phyloP scores from a whole-genome alignment of 148 eudicot species.

The Fagopyrum homotropicum region DNA sequence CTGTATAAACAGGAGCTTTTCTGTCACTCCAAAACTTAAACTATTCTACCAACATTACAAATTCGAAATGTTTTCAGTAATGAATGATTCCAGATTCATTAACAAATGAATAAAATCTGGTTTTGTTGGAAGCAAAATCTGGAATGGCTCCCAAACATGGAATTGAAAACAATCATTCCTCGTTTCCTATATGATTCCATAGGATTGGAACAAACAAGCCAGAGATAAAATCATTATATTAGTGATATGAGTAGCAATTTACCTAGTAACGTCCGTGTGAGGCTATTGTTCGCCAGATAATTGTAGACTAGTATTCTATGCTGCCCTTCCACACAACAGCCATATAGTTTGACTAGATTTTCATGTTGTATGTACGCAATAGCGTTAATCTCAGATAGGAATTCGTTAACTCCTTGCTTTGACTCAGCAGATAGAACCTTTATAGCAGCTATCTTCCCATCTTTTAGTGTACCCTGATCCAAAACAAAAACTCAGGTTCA shows the following conservation, averaged over 20 bases:
- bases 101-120: no score
- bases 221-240: background rate
- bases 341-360: constrained; percentile 43
- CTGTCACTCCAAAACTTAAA: no score
- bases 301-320: constrained; percentile 53
- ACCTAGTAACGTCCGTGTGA: constrained; percentile 41
- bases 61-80: no score
- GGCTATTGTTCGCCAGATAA: constrained; percentile 47
- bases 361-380: constrained; percentile 40
- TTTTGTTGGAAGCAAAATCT: no score
- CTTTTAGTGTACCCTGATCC: constrained; percentile 40
- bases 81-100: no score
- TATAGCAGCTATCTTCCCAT: constrained; percentile 42
- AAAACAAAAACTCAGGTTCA: background rate
- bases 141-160: no score
- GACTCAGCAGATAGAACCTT: constrained; percentile 51
- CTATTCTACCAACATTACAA: no score
- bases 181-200: no score
- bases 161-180: no score
- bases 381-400: constrained; percentile 40
- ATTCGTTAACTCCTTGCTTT: constrained; percentile 42
- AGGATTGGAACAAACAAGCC: background rate
- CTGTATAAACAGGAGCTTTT: no score
- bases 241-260: background rate
- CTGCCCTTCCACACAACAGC: constrained; percentile 44